Evolutionary conservation across 768 basidiomycete genomes (phyloP), one percentile per base, ranked within the genome.

Genomic region (Mycena albidolilacea): DNA sequence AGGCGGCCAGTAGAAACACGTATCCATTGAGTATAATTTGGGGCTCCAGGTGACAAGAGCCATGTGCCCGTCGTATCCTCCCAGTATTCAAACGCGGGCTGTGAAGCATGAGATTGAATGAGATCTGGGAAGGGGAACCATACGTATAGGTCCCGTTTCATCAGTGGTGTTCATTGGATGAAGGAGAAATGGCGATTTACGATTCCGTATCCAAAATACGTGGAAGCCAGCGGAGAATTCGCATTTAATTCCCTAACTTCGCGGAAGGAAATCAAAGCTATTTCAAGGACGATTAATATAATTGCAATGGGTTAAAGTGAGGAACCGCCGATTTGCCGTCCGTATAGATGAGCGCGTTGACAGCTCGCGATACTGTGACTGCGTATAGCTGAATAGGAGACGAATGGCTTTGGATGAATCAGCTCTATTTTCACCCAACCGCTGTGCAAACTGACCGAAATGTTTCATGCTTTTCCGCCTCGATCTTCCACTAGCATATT

Each of bases 1-100:
- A 69, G 60, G 4, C 67, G 67, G 11, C 67, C 67, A 3, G 67
- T 69, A 0, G 67, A 61, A n/a, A 37, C 23, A 10, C 67, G 67
- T 23, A 69, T 62, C 67, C 59, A 69, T 6, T 59, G 1, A 11
- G 67, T 69, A 15, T 69, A 69, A 15, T 62, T 55, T 7, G 67
- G 67, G 3, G 67, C 60, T 0, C 60, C 60, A 6, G 67, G 50
- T 0, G 67, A 52, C 23, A 62, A 11, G 15, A 69, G 60, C 60
- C 50, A 69, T 39, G 60, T 62, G 15, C 39, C 39, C 2, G 67
- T 69, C 8, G 14, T 21, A 6, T 7, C 12, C 11, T 35, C 7
- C 67, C 67, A 69, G 38, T 69, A 69, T 62, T 69, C 48, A 23
- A 69, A 69, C 15, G 67, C 67, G 7, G 59, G 23, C 67, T 69